Evolutionary conservation across 129 eudicot species (phyloP).

Genomic region (Escallonia rubra): DNA sequence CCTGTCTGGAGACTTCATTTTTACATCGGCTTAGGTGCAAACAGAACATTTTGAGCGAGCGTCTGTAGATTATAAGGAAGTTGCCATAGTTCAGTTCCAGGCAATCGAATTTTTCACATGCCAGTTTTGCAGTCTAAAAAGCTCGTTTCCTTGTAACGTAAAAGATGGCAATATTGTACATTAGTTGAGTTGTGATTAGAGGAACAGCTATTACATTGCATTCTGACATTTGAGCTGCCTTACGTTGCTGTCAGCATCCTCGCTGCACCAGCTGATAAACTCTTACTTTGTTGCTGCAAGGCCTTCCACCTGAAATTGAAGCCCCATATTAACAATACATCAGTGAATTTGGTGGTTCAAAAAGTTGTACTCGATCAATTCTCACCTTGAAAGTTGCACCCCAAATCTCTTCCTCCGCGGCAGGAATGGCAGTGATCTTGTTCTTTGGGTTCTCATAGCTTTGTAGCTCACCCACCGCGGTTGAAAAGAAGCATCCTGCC

Average conservation of each 20-base stretch:
- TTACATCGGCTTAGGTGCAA: too few relatives aligned
- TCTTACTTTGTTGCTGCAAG: slow-evolving; percentile 40
- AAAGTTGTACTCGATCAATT: too few relatives aligned
- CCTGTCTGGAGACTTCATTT: too few relatives aligned
- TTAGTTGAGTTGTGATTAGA: slow-evolving; percentile 1
- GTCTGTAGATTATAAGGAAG: background rate
- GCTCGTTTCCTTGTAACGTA: too few relatives aligned
- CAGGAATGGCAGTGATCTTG: slow-evolving; percentile 67
- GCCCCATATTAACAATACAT: background rate
- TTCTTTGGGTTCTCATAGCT: slow-evolving; percentile 71
- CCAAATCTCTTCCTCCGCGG: slow-evolving; percentile 66
- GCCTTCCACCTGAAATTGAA: slow-evolving; percentile 56
- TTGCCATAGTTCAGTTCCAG: background rate
- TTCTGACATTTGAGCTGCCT: background rate
- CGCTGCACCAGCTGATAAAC: background rate
- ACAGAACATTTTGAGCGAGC: too few relatives aligned
- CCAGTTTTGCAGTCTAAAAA: too few relatives aligned
- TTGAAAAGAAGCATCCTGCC: slow-evolving; percentile 42
- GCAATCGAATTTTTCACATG: background rate
- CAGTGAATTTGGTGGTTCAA: background rate
- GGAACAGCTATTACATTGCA: background rate
- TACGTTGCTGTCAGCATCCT: too few relatives aligned
- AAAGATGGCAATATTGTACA: background rate
- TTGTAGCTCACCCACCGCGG: slow-evolving; percentile 12
- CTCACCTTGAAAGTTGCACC: slow-evolving; percentile 56